phyloP scores from a whole-genome alignment of 768 basidiomycete genomes.

The Boletellus emodensis region DNA sequence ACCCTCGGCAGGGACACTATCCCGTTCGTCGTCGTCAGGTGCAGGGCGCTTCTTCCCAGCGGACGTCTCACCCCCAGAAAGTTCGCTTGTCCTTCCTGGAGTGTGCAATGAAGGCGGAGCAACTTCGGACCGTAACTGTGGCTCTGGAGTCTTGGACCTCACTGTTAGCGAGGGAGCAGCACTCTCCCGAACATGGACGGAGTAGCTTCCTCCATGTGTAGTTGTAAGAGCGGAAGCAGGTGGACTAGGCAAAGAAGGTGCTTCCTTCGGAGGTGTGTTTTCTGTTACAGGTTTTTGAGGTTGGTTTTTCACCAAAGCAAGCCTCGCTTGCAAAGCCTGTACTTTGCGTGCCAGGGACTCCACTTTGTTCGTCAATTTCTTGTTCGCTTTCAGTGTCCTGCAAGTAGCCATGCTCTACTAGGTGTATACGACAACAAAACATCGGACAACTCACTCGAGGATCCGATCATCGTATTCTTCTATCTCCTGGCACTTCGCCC shows the following conservation, averaged over 20 bases:
- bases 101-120: constrained; percentile 40
- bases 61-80: constrained; percentile 35
- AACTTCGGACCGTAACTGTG: constrained; percentile 12
- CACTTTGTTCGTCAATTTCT: constrained; percentile 66
- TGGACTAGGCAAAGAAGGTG: constrained; percentile 10
- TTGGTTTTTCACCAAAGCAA: constrained; percentile 50
- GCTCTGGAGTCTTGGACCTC: constrained; percentile 55
- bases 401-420: constrained; percentile 4
- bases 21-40: constrained; percentile 71
- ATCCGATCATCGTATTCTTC: constrained; percentile 82
- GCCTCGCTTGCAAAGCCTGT: constrained; percentile 64
- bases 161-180: constrained; percentile 43
- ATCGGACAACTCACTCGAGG: constrained; percentile 52
- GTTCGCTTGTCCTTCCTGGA: constrained; percentile 38
- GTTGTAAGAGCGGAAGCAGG: constrained; percentile 9
- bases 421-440: constrained; percentile 3
- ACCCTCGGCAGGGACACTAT: constrained; percentile 65
- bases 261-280: constrained; percentile 7
- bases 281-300: constrained; percentile 14
- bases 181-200: constrained; percentile 23
- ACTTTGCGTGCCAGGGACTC: constrained; percentile 71
- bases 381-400: constrained; percentile 78
- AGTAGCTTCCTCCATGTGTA: background rate
- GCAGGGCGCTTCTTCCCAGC: constrained; percentile 67
- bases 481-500: constrained; percentile 68